phyloP scores from a whole-genome alignment of 495 filamentous ascomycete genomes.

The Margaritispora aquatica region DNA sequence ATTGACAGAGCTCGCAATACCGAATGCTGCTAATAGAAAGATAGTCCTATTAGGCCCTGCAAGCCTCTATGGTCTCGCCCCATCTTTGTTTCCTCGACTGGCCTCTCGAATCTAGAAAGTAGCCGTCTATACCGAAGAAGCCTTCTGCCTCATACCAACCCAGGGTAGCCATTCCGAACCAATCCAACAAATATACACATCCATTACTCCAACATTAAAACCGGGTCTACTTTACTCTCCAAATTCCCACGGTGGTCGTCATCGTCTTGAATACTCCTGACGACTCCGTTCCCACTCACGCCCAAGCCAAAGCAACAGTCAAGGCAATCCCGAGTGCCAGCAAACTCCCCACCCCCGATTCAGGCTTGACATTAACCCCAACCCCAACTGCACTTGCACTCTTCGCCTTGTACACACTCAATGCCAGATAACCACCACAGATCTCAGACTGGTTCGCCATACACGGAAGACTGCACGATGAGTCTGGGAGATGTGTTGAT shows the following conservation, averaged over 20 bases:
- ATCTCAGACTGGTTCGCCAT: conserved; percentile 34
- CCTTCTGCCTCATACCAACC: background rate
- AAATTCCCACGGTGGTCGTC: background rate
- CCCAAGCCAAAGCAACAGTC: conserved; percentile 10
- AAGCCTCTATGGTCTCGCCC: background rate
- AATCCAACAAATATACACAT: background rate
- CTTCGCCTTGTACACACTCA: conserved; percentile 28
- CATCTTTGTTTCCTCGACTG: background rate
- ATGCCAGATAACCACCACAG: conserved; percentile 38
- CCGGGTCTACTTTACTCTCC: background rate
- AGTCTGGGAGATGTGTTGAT: conserved; percentile 28
- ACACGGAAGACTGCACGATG: conserved; percentile 36
- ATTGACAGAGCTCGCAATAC: no score
- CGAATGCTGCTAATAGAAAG: background rate
- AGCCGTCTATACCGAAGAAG: background rate
- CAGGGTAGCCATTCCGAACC: no score
- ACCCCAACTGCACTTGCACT: conserved; percentile 3
- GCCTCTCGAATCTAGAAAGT: background rate
- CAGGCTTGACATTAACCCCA: conserved; percentile 1
- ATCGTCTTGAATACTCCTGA: background rate
- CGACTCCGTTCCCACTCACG: no score
- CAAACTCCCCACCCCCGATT: conserved; percentile 8
- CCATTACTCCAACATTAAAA: background rate
- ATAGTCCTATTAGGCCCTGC: background rate
- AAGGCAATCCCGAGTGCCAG: conserved; percentile 21